phyloP scores from a whole-genome alignment of 495 filamentous ascomycete species.

The Glonium stellatum region DNA sequence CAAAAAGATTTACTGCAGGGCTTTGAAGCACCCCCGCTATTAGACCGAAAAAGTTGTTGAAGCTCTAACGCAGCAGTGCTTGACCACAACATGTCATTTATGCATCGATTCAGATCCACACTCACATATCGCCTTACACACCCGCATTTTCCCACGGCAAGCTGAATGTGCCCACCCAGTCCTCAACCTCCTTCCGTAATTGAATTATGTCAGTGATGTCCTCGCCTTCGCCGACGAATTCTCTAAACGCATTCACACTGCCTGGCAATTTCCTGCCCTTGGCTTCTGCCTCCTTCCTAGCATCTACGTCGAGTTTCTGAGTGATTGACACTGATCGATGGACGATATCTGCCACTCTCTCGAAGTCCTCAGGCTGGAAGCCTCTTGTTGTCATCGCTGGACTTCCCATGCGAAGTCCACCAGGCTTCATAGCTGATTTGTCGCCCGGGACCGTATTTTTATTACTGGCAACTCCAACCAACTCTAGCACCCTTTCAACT shows the following conservation, averaged over 20 bases:
- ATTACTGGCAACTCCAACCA: slow-evolving; percentile 98
- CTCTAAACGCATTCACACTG: slow-evolving; percentile 76
- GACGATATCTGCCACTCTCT: slow-evolving; percentile 85
- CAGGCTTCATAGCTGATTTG: slow-evolving; percentile 92
- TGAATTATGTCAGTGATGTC: slow-evolving; percentile 78
- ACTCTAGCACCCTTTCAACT: slow-evolving; percentile 93
- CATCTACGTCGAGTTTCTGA: slow-evolving; percentile 72
- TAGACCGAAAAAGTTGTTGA: no score
- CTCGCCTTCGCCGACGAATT: slow-evolving; percentile 75
- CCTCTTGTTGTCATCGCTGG: slow-evolving; percentile 98
- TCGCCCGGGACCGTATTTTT: slow-evolving; percentile 98
- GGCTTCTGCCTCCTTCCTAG: slow-evolving; percentile 65
- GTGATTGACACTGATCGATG: slow-evolving; percentile 83
- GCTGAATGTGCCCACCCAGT: slow-evolving; percentile 90
- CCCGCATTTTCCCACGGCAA: slow-evolving; percentile 62
- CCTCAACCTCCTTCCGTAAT: slow-evolving; percentile 81
- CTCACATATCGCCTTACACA: neutral
- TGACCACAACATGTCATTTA: no score
- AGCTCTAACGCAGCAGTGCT: no score
- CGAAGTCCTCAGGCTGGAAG: slow-evolving; percentile 80
- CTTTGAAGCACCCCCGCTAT: no score
- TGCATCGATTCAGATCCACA: no score
- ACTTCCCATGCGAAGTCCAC: slow-evolving; percentile 90
- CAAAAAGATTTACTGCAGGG: no score
- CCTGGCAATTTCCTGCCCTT: slow-evolving; percentile 72